These are phyloP conservation scores for Yamadazyma kanchanaburiensis DNA, from an alignment of 1,139 yeast genomes.

Conservation along the genomic window DNA sequence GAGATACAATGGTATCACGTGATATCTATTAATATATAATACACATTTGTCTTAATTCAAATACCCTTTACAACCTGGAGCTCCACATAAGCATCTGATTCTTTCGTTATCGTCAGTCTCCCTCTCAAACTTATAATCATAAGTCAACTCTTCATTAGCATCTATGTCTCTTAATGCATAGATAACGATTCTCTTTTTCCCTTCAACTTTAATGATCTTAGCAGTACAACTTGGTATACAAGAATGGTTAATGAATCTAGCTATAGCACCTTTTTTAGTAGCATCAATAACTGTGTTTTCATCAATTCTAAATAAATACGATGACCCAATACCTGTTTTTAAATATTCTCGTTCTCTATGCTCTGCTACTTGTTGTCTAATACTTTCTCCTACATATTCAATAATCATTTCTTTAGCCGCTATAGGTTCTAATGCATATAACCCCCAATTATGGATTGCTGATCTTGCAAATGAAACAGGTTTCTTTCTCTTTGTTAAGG, in stretches of 20 bases:
- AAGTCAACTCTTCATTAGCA: conserved; percentile 89
- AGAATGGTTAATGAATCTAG: conserved; percentile 93
- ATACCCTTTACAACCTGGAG: conserved; percentile 90
- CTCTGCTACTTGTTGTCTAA: conserved; percentile 93
- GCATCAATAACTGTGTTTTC: conserved; percentile 96
- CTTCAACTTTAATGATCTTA: conserved; percentile 92
- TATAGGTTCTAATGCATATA: conserved; percentile 92
- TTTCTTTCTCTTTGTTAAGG: conserved; percentile 82
- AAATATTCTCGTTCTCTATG: conserved; percentile 83
- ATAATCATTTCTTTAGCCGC: conserved; percentile 96
- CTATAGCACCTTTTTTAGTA: conserved; percentile 95
- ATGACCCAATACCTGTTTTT: conserved; percentile 92
- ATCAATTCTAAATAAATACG: conserved; percentile 87
- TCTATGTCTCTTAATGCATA: conserved; percentile 88
- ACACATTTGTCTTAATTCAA: conserved; percentile 47
- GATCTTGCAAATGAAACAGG: conserved; percentile 95
- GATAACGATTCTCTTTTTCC: conserved; percentile 89
- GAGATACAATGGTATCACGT: too few species aligned
- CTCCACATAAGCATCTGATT: conserved; percentile 91
- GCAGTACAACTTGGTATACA: conserved; percentile 98
- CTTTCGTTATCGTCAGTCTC: conserved; percentile 89
- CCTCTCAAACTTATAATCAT: conserved; percentile 91
- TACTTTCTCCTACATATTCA: conserved; percentile 96
- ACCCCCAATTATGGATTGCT: conserved; percentile 97
- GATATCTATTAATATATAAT: conserved; percentile 1